phyloP scores from a whole-genome alignment of 495 filamentous ascomycete species.

The Aspergillus olivimuriae region DNA sequence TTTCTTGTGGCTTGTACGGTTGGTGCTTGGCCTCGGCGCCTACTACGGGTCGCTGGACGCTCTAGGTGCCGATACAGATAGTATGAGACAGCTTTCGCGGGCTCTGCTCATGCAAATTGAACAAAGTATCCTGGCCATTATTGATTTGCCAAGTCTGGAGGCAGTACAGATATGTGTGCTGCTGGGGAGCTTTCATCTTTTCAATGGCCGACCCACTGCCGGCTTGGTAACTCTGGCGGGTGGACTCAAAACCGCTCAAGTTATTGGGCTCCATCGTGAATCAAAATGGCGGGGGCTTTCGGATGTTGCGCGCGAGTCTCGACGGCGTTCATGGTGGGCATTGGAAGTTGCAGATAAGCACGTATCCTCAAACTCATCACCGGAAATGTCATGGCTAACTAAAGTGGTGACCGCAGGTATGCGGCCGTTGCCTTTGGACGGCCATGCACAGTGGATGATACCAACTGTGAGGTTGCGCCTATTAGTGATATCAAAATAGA shows the following conservation, averaged over 20 bases:
- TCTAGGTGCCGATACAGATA: background rate
- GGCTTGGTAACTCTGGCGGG: slow-evolving; percentile 8
- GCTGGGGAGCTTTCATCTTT: slow-evolving; percentile 9
- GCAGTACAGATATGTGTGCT: slow-evolving; percentile 12
- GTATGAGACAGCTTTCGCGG: slow-evolving; percentile 1
- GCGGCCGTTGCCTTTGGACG: slow-evolving; percentile 1
- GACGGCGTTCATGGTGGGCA: slow-evolving; percentile 1
- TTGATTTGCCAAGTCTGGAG: slow-evolving; percentile 9
- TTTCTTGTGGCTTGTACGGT: slow-evolving; percentile 7
- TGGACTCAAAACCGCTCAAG: slow-evolving; percentile 11
- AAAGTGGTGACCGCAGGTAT: background rate
- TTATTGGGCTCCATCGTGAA: slow-evolving; percentile 3
- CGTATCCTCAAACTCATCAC: background rate
- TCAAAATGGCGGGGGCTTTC: background rate
- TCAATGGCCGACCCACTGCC: slow-evolving; percentile 8
- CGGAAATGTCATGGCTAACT: background rate
- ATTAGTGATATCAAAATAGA: background rate
- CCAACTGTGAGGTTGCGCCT: background rate
- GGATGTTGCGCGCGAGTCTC: background rate
- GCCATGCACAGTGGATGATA: background rate
- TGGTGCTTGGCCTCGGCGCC: slow-evolving; percentile 8
- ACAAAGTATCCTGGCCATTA: slow-evolving; percentile 5
- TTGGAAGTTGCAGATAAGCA: slow-evolving; percentile 1
- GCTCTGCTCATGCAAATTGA: slow-evolving; percentile 4
- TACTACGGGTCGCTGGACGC: slow-evolving; percentile 7